Evolutionary conservation across 2,329 filamentous ascomycete species (phyloP).

Genomic region (Akanthomyces lecanii): DNA sequence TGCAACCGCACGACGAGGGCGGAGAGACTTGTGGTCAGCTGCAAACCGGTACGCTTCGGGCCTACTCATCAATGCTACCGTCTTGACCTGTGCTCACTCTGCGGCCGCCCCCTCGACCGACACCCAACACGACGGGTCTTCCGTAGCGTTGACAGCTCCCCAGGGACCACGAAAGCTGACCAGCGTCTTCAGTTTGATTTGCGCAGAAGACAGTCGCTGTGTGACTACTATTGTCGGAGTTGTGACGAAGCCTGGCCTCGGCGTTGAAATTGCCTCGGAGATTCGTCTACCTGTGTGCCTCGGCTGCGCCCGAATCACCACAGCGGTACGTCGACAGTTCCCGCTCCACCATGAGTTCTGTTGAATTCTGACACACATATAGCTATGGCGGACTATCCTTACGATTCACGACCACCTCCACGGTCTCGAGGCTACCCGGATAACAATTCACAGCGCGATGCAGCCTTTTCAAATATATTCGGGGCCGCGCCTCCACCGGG

Average conservation of each 20-base stretch:
- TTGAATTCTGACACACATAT: neutral
- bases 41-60: neutral
- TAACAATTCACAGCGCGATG: conserved; percentile 73
- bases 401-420: conserved; percentile 45
- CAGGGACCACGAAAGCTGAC: neutral
- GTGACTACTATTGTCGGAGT: neutral
- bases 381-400: conserved; percentile 57
- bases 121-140: neutral
- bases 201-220: neutral
- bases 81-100: neutral
- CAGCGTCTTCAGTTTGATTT: neutral
- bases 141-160: neutral
- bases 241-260: neutral
- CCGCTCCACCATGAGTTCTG: neutral
- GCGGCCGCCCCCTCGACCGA: neutral
- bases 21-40: neutral
- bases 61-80: neutral
- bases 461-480: conserved; percentile 94
- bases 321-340: neutral
- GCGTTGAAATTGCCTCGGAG: conserved; percentile 7
- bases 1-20: conserved; percentile 3
- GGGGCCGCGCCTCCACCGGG: conserved; percentile 80
- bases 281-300: neutral
- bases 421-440: conserved; percentile 47
- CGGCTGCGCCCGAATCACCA: neutral